Base-by-base conservation (phyloP, 768 basidiomycete genomes). In the Gloeopeniophorella convolvens region DNA sequence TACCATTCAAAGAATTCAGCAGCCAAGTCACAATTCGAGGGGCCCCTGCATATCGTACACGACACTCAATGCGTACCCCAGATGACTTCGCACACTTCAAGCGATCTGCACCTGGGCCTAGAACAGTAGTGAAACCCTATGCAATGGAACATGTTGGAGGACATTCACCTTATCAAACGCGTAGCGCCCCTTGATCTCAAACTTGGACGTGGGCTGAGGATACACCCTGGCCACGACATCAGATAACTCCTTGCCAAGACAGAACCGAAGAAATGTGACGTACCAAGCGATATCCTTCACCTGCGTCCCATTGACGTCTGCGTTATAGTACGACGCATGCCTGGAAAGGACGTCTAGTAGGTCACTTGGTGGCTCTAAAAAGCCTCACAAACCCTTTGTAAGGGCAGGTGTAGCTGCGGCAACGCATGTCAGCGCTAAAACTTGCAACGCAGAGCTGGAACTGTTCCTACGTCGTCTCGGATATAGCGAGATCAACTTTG, bases 101-200 rank as follows among this genome's bases (percentile, higher is more conserved):
- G 32, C n/a, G 33, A 55, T 10, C 16, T 43, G 35, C 23, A 44
- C 45, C 20, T 43, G 33, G 18, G 34, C 23, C 41, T 53, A 21
- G 13, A 7, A 15, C 18, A 16, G n/a, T n/a, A n/a, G n/a, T n/a
- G n/a, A n/a, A n/a, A n/a, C n/a, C n/a, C n/a, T n/a, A n/a, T n/a
- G n/a, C n/a, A n/a, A n/a, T n/a, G n/a, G n/a, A n/a, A n/a, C n/a
- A n/a, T n/a, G n/a, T 26, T 3, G 12, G 34, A 23, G 10, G 10
- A 6, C 53, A 36, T 60, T 63, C 50, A 79, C 85, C 75, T 87
- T 87, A 72, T 90, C 85, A 62, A 90, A 89, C 0, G 87, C 89
- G 18, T 89, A 71, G 60, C 81, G 79, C 9, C 72, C 72, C 63
- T 83, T 74, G 60, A 89, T 84, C 5, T 75, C 61, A 41, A 76